phyloP scores from a whole-genome alignment of 1,139 yeast species.

The Yamadazyma pseudoaaseri region DNA sequence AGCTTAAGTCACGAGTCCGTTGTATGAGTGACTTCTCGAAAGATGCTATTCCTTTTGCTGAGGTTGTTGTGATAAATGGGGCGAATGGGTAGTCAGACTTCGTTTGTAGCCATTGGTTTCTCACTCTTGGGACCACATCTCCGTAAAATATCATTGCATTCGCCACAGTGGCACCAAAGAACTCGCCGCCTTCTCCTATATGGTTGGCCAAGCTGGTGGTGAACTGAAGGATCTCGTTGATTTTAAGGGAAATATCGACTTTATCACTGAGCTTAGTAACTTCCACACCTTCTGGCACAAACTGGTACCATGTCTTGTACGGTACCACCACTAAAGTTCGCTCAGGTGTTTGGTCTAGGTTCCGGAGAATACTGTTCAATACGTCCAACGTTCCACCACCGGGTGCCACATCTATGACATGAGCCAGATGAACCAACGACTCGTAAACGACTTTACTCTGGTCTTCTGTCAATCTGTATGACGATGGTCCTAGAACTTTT shows the following conservation, averaged over 20 bases:
- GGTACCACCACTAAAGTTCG: constrained; percentile 34
- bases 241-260: too few species aligned
- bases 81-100: neutral
- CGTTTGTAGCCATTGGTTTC: constrained; percentile 1
- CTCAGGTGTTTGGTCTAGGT: constrained; percentile 24
- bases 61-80: neutral
- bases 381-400: constrained; percentile 9
- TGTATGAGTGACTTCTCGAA: constrained; percentile 1
- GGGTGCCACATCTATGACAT: constrained; percentile 11
- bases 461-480: neutral
- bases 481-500: neutral
- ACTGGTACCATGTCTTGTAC: constrained; percentile 6
- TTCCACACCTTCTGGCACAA: constrained; percentile 1
- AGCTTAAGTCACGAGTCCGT: neutral
- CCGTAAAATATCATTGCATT: constrained; percentile 8
- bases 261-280: constrained; percentile 6
- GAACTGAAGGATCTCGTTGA: constrained; percentile 17
- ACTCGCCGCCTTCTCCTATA: constrained; percentile 30
- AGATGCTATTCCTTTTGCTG: neutral
- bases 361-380: constrained; percentile 11
- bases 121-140: constrained; percentile 5
- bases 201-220: constrained; percentile 31
- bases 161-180: constrained; percentile 3
- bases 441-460: constrained; percentile 5
- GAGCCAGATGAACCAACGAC: constrained; percentile 9